phyloP scores from a whole-genome alignment of 2,329 filamentous ascomycete genomes.

The Dendrostoma leiphaemia region DNA sequence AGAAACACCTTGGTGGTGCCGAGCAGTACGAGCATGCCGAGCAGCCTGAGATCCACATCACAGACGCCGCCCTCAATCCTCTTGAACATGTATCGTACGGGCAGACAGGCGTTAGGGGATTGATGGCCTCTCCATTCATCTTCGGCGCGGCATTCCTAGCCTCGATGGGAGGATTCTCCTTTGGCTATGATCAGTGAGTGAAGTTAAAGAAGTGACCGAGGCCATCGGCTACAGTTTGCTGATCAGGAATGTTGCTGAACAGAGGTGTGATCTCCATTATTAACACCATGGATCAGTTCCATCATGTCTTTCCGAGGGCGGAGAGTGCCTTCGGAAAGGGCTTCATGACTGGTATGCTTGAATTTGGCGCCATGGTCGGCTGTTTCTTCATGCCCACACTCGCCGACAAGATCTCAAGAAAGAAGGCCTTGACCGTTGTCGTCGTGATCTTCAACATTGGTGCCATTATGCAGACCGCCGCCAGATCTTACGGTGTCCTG shows the following conservation, averaged over 20 bases:
- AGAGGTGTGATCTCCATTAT: constrained; percentile 43
- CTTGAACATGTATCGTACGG: constrained; percentile 25
- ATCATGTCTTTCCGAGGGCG: constrained; percentile 30
- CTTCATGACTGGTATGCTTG: constrained; percentile 42
- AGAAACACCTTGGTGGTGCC: no score
- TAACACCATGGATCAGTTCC: constrained; percentile 43
- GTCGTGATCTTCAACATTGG: constrained; percentile 40
- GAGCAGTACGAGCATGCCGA: no score
- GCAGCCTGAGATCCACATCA: no score
- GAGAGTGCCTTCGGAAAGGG: constrained; percentile 34
- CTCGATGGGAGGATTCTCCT: constrained; percentile 39
- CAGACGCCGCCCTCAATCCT: no score
- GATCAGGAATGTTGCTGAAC: no score
- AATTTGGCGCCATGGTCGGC: constrained; percentile 22
- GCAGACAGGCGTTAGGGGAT: constrained; percentile 27
- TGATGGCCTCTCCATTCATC: constrained; percentile 37
- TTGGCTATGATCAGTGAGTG: constrained; percentile 24
- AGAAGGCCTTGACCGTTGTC: constrained; percentile 38
- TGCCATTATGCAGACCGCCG: constrained; percentile 36
- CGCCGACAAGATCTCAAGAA: constrained; percentile 40
- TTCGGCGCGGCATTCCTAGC: constrained; percentile 36
- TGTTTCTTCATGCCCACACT: constrained; percentile 30
- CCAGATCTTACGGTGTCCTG: constrained; percentile 25
- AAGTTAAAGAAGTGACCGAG: no score
- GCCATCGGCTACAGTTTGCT: no score